A percentile compares a stretch with the other conserved stretches of the same genome.
These are phyloP conservation scores for Candida michaelii DNA, from an alignment of 805 yeast species.

Conservation along the genomic window DNA sequence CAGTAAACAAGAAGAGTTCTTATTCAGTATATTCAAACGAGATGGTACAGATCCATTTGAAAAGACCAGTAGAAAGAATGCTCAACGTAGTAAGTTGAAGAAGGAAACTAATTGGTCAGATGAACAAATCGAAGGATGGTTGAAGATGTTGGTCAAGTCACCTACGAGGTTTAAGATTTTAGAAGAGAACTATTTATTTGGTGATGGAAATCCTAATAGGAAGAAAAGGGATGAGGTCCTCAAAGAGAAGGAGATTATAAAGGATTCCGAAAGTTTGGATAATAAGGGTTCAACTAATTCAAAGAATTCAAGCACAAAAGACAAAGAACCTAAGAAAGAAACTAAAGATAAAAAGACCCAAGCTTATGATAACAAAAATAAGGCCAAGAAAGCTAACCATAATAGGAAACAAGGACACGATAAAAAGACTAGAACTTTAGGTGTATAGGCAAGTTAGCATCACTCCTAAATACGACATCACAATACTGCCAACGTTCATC, in stretches of 20 bases:
- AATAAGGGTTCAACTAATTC: no score
- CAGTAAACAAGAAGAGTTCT: conserved; percentile 49
- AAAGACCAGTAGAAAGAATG: conserved; percentile 50
- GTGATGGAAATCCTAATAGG: conserved; percentile 16
- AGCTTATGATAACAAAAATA: conserved; percentile 53
- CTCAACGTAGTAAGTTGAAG: conserved; percentile 46
- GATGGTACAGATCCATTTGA: conserved; percentile 44
- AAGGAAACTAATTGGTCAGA: conserved; percentile 68
- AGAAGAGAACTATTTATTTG: conserved; percentile 58
- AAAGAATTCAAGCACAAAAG: no score
- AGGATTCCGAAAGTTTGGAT: no score
- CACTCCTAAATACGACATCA: no score
- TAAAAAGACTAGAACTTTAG: conserved; percentile 30
- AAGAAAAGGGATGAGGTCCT: background rate
- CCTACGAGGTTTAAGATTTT: conserved; percentile 61
- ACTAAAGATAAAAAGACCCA: conserved; percentile 14
- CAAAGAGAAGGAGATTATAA: background rate
- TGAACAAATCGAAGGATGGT: conserved; percentile 95
- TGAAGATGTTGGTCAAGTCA: conserved; percentile 64
- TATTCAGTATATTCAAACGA: conserved; percentile 56
- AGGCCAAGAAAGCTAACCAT: conserved; percentile 60
- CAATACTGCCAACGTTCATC: no score
- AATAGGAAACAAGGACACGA: conserved; percentile 63
- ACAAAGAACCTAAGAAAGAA: background rate
- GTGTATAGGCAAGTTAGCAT: no score